phyloP scores from a whole-genome alignment of 768 basidiomycete genomes.

The Tulasnella calospora region DNA sequence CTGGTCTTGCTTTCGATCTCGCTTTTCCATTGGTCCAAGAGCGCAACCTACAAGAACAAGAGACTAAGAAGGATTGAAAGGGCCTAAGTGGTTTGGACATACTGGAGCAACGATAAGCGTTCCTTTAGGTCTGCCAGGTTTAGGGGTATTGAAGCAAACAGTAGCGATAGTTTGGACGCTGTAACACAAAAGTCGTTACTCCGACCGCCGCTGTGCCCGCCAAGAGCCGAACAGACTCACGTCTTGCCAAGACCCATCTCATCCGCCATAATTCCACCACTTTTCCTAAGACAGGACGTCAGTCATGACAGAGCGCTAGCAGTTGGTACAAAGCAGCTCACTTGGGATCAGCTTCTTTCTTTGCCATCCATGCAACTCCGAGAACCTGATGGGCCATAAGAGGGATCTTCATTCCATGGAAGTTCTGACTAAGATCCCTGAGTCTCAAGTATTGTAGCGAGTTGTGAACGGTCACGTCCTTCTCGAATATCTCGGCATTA shows the following conservation, averaged over 20 bases:
- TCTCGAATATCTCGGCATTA: slow-evolving; percentile 30
- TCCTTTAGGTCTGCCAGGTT: slow-evolving; percentile 31
- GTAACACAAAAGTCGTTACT: slow-evolving; percentile 25
- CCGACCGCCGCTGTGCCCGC: neutral
- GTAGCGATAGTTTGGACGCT: slow-evolving; percentile 34
- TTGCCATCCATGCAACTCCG: slow-evolving; percentile 40
- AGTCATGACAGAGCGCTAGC: neutral
- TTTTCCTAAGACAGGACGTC: neutral
- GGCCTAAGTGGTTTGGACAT: neutral
- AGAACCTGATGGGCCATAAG: slow-evolving; percentile 40
- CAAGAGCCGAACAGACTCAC: slow-evolving; percentile 20
- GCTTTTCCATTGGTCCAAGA: slow-evolving; percentile 34
- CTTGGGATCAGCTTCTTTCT: slow-evolving; percentile 26
- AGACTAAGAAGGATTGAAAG: neutral
- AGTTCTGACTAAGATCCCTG: slow-evolving; percentile 28
- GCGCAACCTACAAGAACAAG: slow-evolving; percentile 30
- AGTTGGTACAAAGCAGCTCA: neutral
- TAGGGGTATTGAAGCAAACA: slow-evolving; percentile 34
- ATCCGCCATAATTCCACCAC: slow-evolving; percentile 29
- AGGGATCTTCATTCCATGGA: slow-evolving; percentile 35
- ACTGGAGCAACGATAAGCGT: slow-evolving; percentile 37
- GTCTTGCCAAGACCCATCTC: slow-evolving; percentile 30
- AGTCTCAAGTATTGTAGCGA: slow-evolving; percentile 35
- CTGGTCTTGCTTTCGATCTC: slow-evolving; percentile 35
- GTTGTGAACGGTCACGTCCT: slow-evolving; percentile 35